A percentile compares a stretch with the other conserved stretches of the same genome.
phyloP scores from a whole-genome alignment of 345 rosid species.

The Gynandropsis gynandra region DNA sequence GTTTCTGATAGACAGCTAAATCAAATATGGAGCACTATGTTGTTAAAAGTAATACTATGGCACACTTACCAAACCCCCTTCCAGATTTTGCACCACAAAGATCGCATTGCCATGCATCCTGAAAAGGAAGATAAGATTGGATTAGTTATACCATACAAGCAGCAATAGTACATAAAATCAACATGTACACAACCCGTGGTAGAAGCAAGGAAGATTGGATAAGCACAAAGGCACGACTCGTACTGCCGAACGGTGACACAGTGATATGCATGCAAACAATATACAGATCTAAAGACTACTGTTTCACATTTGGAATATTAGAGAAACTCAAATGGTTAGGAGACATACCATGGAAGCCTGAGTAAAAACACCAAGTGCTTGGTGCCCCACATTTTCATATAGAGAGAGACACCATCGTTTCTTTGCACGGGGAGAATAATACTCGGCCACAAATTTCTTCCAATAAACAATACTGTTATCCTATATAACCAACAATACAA shows the following conservation, averaged over 20 bases:
- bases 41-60: background rate
- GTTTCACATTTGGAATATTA: background rate
- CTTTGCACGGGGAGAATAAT: conserved; percentile 95
- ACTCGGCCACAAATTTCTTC: conserved; percentile 91
- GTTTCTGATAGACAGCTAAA: too few relatives aligned
- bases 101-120: conserved; percentile 99
- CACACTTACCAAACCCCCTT: conserved; percentile 88
- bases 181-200: too few relatives aligned
- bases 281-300: background rate
- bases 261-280: background rate
- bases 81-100: conserved; percentile 89
- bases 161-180: background rate
- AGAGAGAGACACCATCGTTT: conserved; percentile 92
- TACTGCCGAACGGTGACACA: background rate
- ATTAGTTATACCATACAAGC: background rate
- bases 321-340: background rate
- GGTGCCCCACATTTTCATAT: conserved; percentile 86
- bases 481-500: conserved; percentile 35
- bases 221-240: background rate
- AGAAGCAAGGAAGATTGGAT: background rate
- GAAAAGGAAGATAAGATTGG: conserved; percentile 18
- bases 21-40: background rate
- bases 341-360: conserved; percentile 89
- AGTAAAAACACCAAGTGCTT: conserved; percentile 90
- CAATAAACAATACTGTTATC: conserved; percentile 83